Evolutionary conservation across 345 rosid species (phyloP).

Genomic region (Camelina neglecta): DNA sequence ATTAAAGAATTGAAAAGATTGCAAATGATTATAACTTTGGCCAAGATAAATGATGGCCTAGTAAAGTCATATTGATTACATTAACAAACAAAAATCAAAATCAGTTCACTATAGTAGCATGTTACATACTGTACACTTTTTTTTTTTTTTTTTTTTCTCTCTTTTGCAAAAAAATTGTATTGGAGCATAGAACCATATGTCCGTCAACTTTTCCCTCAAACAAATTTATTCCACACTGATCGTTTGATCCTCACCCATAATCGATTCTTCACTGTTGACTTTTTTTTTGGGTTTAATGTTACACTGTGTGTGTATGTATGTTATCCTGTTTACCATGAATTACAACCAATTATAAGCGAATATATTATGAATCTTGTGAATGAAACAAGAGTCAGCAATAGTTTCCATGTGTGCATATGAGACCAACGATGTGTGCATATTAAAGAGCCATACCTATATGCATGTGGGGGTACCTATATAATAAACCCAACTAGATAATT

Average conservation of each 20-base stretch:
- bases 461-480: conserved; percentile 29
- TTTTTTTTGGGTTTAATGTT: too few species aligned
- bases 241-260: too few species aligned
- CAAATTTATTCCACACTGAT: too few species aligned
- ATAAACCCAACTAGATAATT: not conserved
- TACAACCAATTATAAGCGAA: conserved; percentile 27
- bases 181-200: too few species aligned
- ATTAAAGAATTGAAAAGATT: conserved; percentile 21
- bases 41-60: conserved; percentile 29
- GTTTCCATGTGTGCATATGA: conserved; percentile 40
- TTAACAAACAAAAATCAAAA: conserved; percentile 27
- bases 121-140: not conserved
- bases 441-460: conserved; percentile 25
- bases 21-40: conserved; percentile 39
- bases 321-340: conserved; percentile 8
- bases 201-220: too few species aligned
- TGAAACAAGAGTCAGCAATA: conserved; percentile 36
- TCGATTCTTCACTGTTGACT: too few species aligned
- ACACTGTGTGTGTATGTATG: too few species aligned
- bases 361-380: conserved; percentile 21
- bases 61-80: conserved; percentile 32
- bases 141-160: too few species aligned
- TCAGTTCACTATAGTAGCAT: not conserved
- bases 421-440: conserved; percentile 27
- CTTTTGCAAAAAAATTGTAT: too few species aligned